These are phyloP conservation scores for Amylocarpus encephaloides DNA, from an alignment of 2,329 filamentous ascomycete species.

Conservation along the genomic window DNA sequence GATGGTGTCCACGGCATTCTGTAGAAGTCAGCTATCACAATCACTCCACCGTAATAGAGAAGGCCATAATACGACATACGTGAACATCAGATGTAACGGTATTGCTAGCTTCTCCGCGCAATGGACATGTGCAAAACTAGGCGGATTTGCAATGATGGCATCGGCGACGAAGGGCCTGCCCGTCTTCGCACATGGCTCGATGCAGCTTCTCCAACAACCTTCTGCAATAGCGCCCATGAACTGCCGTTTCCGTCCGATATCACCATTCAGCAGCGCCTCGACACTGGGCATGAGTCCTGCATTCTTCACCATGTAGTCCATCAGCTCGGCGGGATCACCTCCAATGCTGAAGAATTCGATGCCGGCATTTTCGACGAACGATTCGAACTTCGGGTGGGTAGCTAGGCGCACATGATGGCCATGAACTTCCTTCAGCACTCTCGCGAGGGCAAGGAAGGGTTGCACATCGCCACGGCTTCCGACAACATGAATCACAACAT, in stretches of 20 bases:
- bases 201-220: neutral
- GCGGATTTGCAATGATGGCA: slow-evolving; percentile 27
- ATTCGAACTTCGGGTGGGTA: slow-evolving; percentile 48
- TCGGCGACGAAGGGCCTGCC: slow-evolving; percentile 25
- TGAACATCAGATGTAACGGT: slow-evolving; percentile 16
- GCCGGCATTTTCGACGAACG: slow-evolving; percentile 44
- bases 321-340: slow-evolving; percentile 64
- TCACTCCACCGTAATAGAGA: too few species aligned
- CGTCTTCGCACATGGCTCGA: neutral
- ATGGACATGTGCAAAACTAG: slow-evolving; percentile 26
- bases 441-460: slow-evolving; percentile 63
- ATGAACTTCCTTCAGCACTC: slow-evolving; percentile 40
- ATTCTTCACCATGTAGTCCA: slow-evolving; percentile 91
- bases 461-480: slow-evolving; percentile 69
- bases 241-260: slow-evolving; percentile 63
- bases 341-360: slow-evolving; percentile 56
- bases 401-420: slow-evolving; percentile 51
- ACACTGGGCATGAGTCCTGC: slow-evolving; percentile 76
- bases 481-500: slow-evolving; percentile 67
- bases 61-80: too few species aligned
- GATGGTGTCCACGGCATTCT: slow-evolving; percentile 23
- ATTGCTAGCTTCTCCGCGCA: slow-evolving; percentile 18
- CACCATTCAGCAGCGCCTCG: slow-evolving; percentile 64
- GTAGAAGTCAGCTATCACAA: too few species aligned
- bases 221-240: slow-evolving; percentile 44